Base-by-base conservation (phyloP, 257 asterid genomes). In the Ocimum tenuiflorum region DNA sequence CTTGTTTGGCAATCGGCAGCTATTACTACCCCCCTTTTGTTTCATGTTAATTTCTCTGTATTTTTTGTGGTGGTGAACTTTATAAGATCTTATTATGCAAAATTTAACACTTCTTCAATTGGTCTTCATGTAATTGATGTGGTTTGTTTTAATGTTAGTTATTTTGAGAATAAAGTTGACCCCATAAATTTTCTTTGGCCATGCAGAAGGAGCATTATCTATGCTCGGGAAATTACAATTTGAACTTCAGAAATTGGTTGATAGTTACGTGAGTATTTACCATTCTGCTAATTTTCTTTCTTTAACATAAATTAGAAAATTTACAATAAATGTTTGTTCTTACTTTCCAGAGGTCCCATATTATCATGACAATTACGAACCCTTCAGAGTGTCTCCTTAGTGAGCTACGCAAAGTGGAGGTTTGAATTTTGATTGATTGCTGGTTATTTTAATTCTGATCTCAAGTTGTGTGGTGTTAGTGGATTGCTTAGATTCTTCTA, bases 341-440 rank as follows among this genome's bases (percentile, higher is more conserved):
- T 68, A 43, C 49, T 66, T 83, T 74, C 56, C 96, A 92, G 99
- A 90, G 99, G 20, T 68, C 91, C 68, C 89, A 84, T 75, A 80
- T 89, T 46, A 80, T 89, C 73, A 73, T 82, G 81, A 92, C 99
- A 47, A 83, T 92, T 33, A 89, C 97, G 41, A 89, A 87, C 68
- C 99, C 99, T 39, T 92, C 96, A 43, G 99, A 92, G 80, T 89
- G 96, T 70, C 96, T 89, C 76, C 94, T 92, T 22, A 84, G 86
- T 41, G 96, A 92, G 86, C 96, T 92, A 29, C 89, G 95, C 49
- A 92, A 89, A 87, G 99, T 92, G 79, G 97, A 89, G 97, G 97
- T 92, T 63, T 66, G 89, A 11, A 56, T 39, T 15, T 47, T 38
- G 59, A 15, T 22, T 56, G 4, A 38, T 55, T 41, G 12, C 56